Evolutionary conservation across 106 monocot genomes (phyloP), one percentile per base, ranked within the genome.

Genomic region (Xerophyta viscosa): DNA sequence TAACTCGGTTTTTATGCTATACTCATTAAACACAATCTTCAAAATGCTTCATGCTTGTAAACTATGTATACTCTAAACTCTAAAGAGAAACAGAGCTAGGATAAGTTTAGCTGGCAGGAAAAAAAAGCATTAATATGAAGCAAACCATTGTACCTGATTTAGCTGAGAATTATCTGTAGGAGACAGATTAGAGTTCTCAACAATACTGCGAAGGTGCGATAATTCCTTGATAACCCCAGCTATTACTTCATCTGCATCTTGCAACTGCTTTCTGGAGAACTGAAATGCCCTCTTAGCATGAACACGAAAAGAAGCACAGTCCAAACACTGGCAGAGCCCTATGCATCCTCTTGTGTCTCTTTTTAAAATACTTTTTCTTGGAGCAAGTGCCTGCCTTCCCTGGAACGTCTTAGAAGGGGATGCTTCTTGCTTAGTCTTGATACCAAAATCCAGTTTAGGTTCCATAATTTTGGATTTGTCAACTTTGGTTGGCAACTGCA

Each of bases 221-320:
- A 87, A 11, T 55, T 87, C 87, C 47, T 82, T 82, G 27, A 72
- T 54, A 58, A 87, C 51, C 25, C 71, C 68, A 3, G 19, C 3
- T 20, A 66, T 62, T 17, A 81, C 71, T 36, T 78, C 78, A 52
- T 82, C 82, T 42, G 87, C 78, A 10, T 78, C 78, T 42, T 59
- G 23, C 71, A 87, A 66, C 57, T 87, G 87, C 48, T 61, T 82
- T 57, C 62, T 78, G 7, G 87, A 82, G 54, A 87, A 87, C 27
- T 87, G 82, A 60, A 61, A 82, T 24, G 87, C 77, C 50, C 49
- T 67, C 33, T 87, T 65, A 8, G 87, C 87, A 66, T 72, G 63
- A 4, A 68, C 24, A 50, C 70, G 56, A 61, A 71, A 82, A 2
- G 67, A 58, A 28, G 46, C 33, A 66, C 87, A 87, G 20, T 82